Evolutionary conservation across 2,329 filamentous ascomycete genomes (phyloP), one percentile per base, ranked within the genome.

Genomic region (Penicillium psychrosexuale): DNA sequence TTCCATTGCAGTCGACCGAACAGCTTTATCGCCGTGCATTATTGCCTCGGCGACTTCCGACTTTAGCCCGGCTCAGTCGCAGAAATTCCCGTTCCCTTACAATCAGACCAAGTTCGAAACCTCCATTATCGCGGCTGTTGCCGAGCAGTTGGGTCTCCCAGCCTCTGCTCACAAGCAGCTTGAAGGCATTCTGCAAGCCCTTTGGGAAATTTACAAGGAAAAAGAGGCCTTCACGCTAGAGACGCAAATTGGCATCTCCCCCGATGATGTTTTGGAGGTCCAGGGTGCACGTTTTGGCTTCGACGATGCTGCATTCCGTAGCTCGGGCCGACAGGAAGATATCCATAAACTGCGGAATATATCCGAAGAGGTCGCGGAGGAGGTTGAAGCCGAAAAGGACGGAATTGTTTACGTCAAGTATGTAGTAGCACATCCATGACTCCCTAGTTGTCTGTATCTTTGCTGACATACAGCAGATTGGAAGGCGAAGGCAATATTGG

Each of bases 321-420:
- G 82, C 64, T 77, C 78, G 2, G 78, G 79, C n/a, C 81, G 87
- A 1, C 85, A 89, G 57, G 70, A 75, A 38, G 81, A 83, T 44
- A 75, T 89, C 28, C 85, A 88, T 63, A 70, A 72, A 7, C 73
- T 87, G 12, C 78, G 85, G 24, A 79, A 84, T 56, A 72, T 73
- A 27, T 69, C 76, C 4, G 66, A 74, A 5, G 80, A 85, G 64
- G 79, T 84, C 9, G 71, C 78, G 0, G 78, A 79, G 46, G 86
- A 88, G 64, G 73, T 83, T 3, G 82, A 84, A 61, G 87, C 84
- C 2, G 86, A 88, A 67, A 79, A 82, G 55, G 78, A 86, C 55
- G 90, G 90, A 3, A 91, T 96, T 63, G 88, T 94, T 0, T 95
- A 92, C 70, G 82, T 95, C 60, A 86, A 83, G 64, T 79, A 83